Evolutionary conservation across 495 filamentous ascomycete genomes (phyloP).

Genomic region (Neurospora cerealis): DNA sequence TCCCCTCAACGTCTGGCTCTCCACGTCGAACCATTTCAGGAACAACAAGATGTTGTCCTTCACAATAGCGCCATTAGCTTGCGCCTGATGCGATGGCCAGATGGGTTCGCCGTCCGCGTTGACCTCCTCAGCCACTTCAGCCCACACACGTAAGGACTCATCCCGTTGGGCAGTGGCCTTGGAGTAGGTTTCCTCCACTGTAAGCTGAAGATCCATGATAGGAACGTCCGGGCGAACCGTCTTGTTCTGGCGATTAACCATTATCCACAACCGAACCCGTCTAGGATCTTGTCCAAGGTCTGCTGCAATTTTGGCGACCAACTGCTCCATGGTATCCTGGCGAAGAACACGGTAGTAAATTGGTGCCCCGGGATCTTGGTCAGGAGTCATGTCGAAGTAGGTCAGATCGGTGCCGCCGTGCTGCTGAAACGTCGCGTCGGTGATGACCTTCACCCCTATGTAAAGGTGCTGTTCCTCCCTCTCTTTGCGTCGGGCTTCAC

Average conservation of each 20-base stretch:
- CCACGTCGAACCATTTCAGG: slow-evolving; percentile 81
- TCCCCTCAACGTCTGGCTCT: slow-evolving; percentile 62
- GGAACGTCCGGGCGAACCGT: slow-evolving; percentile 85
- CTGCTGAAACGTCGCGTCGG: slow-evolving; percentile 63
- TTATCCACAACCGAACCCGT: slow-evolving; percentile 76
- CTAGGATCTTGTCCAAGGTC: slow-evolving; percentile 54
- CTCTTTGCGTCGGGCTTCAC: slow-evolving; percentile 70
- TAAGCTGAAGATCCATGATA: slow-evolving; percentile 64
- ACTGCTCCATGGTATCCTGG: slow-evolving; percentile 61
- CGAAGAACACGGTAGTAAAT: slow-evolving; percentile 60
- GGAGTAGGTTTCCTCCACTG: slow-evolving; percentile 67
- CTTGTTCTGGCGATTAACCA: slow-evolving; percentile 98
- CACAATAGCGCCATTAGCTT: slow-evolving; percentile 36
- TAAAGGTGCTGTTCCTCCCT: slow-evolving; percentile 90
- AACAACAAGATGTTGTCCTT: slow-evolving; percentile 67
- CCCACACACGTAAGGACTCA: slow-evolving; percentile 72
- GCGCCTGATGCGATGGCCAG: slow-evolving; percentile 50
- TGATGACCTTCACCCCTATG: slow-evolving; percentile 69
- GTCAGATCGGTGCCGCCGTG: slow-evolving; percentile 84
- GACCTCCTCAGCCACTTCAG: slow-evolving; percentile 59
- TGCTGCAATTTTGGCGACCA: slow-evolving; percentile 56
- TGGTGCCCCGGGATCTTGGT: slow-evolving; percentile 48
- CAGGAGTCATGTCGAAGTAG: slow-evolving; percentile 48
- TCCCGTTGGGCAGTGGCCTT: slow-evolving; percentile 52
- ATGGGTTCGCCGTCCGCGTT: slow-evolving; percentile 52